A percentile compares a stretch with the other conserved stretches of the same genome.
phyloP scores from a whole-genome alignment of 768 basidiomycete genomes.

The Podaxis rugospora region DNA sequence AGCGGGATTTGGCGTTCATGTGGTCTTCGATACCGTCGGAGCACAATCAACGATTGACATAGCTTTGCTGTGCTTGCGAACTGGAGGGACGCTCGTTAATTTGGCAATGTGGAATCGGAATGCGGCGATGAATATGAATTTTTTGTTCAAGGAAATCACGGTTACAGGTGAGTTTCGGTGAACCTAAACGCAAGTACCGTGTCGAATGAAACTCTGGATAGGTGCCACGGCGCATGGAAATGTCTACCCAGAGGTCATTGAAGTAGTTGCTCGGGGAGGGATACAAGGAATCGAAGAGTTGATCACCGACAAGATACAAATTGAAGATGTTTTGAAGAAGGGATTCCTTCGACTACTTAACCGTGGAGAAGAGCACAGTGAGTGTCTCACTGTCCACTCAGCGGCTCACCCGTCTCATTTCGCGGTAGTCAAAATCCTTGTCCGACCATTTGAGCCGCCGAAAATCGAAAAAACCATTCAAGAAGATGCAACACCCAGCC shows the following conservation, averaged over 20 bases:
- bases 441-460: slow-evolving; percentile 19
- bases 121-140: slow-evolving; percentile 32
- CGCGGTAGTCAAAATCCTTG: slow-evolving; percentile 32
- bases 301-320: slow-evolving; percentile 35
- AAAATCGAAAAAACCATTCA: background rate
- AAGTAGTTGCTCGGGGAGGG: slow-evolving; percentile 32
- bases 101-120: slow-evolving; percentile 40
- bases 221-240: slow-evolving; percentile 33
- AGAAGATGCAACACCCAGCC: background rate
- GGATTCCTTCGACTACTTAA: slow-evolving; percentile 36
- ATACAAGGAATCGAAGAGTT: slow-evolving; percentile 34
- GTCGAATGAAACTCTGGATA: slow-evolving; percentile 7
- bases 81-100: slow-evolving; percentile 36
- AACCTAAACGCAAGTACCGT: background rate
- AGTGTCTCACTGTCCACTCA: slow-evolving; percentile 6
- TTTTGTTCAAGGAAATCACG: slow-evolving; percentile 31
- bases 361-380: slow-evolving; percentile 38
- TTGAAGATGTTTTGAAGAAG: slow-evolving; percentile 40
- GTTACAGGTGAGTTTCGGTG: slow-evolving; percentile 27
- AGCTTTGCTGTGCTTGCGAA: slow-evolving; percentile 30
- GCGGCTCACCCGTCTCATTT: background rate
- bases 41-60: slow-evolving; percentile 31
- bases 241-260: slow-evolving; percentile 34
- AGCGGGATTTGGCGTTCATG: slow-evolving; percentile 33
- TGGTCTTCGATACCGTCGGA: slow-evolving; percentile 45